phyloP scores from a whole-genome alignment of 345 rosid genomes.

The Microcos paniculata region DNA sequence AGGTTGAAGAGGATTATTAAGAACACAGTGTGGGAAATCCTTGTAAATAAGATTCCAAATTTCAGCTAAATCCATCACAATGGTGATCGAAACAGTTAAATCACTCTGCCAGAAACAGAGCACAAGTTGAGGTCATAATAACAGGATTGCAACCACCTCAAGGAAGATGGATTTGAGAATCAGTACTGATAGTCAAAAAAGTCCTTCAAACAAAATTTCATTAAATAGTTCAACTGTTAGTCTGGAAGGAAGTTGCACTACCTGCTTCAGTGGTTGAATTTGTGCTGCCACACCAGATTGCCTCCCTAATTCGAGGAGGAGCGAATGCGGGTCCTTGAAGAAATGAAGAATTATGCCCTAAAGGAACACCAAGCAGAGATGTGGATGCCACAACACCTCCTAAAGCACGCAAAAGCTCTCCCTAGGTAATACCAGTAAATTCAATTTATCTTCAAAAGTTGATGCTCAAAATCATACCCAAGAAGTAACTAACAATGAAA shows the following conservation, averaged over 20 bases:
- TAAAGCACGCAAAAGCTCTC: slow-evolving; percentile 83
- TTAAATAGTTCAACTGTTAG: too few species aligned
- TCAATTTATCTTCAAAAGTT: background rate
- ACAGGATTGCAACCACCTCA: background rate
- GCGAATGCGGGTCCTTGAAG: slow-evolving; percentile 99
- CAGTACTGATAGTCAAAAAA: background rate
- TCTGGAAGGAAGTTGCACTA: slow-evolving; percentile 14
- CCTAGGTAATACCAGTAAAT: slow-evolving; percentile 35
- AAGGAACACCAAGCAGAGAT: slow-evolving; percentile 88
- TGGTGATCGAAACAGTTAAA: background rate
- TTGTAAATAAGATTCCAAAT: background rate
- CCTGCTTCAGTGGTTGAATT: slow-evolving; percentile 96
- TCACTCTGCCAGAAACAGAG: background rate
- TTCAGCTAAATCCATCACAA: background rate
- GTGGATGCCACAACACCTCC: slow-evolving; percentile 76
- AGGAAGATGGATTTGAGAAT: background rate
- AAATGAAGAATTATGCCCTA: slow-evolving; percentile 96
- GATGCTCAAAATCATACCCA: background rate
- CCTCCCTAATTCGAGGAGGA: slow-evolving; percentile 96
- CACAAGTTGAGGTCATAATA: background rate
- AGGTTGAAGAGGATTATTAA: background rate
- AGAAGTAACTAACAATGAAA: background rate
- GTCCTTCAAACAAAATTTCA: background rate
- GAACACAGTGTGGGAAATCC: background rate
- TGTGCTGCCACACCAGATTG: slow-evolving; percentile 99